Evolutionary conservation across 306 rosid genomes (phyloP).

Genomic region (Vigna angularis): DNA sequence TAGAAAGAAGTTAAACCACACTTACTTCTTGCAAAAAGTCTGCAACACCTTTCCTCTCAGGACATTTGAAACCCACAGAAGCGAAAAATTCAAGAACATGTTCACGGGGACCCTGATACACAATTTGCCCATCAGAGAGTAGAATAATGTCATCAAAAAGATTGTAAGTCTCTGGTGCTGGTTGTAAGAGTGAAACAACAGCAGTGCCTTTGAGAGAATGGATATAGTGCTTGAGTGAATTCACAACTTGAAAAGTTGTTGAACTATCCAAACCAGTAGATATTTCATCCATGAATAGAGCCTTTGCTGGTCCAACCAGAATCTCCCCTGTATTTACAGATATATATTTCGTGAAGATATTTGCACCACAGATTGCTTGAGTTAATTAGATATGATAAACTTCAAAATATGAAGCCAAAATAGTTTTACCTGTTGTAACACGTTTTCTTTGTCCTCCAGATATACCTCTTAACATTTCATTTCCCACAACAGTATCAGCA

Average conservation of each 20-base stretch:
- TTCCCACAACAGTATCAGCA: constrained; percentile 65
- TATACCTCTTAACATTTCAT: constrained; percentile 55
- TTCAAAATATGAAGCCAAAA: neutral
- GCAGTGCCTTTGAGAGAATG: constrained; percentile 58
- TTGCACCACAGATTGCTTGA: neutral
- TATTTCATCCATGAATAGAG: constrained; percentile 70
- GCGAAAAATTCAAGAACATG: constrained; percentile 55
- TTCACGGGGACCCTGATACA: constrained; percentile 65
- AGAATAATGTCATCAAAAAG: constrained; percentile 67
- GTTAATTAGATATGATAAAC: neutral
- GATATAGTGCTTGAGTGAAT: constrained; percentile 52
- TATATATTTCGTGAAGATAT: neutral
- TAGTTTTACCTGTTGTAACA: constrained; percentile 59
- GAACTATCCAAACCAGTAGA: constrained; percentile 70
- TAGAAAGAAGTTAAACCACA: constrained; percentile 3
- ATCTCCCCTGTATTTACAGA: constrained; percentile 54
- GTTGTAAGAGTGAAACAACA: constrained; percentile 61
- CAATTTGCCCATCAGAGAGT: constrained; percentile 57
- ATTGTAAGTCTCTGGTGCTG: constrained; percentile 66
- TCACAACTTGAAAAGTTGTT: constrained; percentile 62
- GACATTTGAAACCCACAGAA: constrained; percentile 57
- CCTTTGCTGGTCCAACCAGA: constrained; percentile 67
- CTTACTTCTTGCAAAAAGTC: constrained; percentile 66
- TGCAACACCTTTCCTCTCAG: constrained; percentile 61
- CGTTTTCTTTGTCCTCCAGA: constrained; percentile 70